Evolutionary conservation across 2,329 filamentous ascomycete species (phyloP).

Genomic region (Epichloe sibirici): DNA sequence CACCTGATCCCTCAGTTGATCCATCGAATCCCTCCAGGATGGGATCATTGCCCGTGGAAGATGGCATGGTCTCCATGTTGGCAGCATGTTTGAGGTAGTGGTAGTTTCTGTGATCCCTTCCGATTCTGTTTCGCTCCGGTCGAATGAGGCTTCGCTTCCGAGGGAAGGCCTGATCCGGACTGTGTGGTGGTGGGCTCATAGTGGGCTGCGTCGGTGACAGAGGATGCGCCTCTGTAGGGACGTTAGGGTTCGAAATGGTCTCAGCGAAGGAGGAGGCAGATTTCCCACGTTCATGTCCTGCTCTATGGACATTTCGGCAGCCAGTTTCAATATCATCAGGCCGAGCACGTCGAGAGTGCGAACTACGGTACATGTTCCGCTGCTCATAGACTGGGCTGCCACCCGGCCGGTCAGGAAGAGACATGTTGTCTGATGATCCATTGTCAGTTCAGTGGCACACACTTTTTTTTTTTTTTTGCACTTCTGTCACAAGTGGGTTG

Average conservation of each 20-base stretch:
- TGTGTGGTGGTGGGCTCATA: conserved; percentile 19
- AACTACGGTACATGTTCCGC: conserved; percentile 53
- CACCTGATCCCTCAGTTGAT: conserved; percentile 40
- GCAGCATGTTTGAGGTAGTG: conserved; percentile 91
- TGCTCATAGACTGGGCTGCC: conserved; percentile 49
- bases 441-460: conserved; percentile 1
- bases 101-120: conserved; percentile 84
- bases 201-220: conserved; percentile 33
- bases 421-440: conserved; percentile 34
- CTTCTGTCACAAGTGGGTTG: background rate
- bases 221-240: conserved; percentile 42
- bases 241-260: conserved; percentile 41
- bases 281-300: conserved; percentile 39
- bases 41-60: conserved; percentile 84
- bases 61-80: conserved; percentile 82
- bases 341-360: conserved; percentile 51
- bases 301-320: conserved; percentile 30
- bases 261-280: conserved; percentile 48
- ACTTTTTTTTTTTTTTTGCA: background rate
- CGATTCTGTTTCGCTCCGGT: conserved; percentile 77
- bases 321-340: conserved; percentile 61
- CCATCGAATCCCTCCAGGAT: conserved; percentile 67
- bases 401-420: conserved; percentile 52
- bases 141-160: conserved; percentile 83
- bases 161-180: conserved; percentile 26